These are phyloP conservation scores for Pestalotiopsis sp. DNA, from an alignment of 2,329 filamentous ascomycete species.

Conservation along the genomic window DNA sequence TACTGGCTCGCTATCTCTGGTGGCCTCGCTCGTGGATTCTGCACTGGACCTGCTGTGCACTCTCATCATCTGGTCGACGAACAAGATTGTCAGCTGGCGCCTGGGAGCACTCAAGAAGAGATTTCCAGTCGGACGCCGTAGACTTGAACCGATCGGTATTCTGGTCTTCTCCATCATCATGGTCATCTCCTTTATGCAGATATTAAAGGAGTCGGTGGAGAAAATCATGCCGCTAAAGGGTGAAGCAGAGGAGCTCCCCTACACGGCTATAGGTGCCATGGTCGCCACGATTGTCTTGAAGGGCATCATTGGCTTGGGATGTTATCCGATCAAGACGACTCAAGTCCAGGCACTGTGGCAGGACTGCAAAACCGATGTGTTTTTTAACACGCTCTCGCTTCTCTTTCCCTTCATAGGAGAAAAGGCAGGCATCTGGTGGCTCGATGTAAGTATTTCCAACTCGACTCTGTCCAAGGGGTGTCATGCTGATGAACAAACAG, in stretches of 20 bases:
- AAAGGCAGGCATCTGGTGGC: slow-evolving; percentile 63
- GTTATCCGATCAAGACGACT: slow-evolving; percentile 59
- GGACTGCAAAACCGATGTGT: slow-evolving; percentile 64
- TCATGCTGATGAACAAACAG: slow-evolving; percentile 5
- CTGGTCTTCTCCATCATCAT: slow-evolving; percentile 64
- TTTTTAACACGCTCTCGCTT: slow-evolving; percentile 64
- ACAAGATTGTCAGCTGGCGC: slow-evolving; percentile 58
- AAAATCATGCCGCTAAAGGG: slow-evolving; percentile 52
- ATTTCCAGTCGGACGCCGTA: slow-evolving; percentile 57
- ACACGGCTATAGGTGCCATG: slow-evolving; percentile 57
- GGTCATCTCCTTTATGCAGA: slow-evolving; percentile 62
- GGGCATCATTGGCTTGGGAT: slow-evolving; percentile 60
- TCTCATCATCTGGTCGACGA: slow-evolving; percentile 61
- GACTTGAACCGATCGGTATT: slow-evolving; percentile 62
- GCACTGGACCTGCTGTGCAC: slow-evolving; percentile 62
- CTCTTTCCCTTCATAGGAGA: slow-evolving; percentile 63
- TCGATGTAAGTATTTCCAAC: slow-evolving; percentile 47
- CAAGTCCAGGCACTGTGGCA: slow-evolving; percentile 64
- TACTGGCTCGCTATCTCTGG: slow-evolving; percentile 59
- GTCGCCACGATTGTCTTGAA: slow-evolving; percentile 58
- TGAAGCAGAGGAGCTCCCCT: slow-evolving; percentile 47
- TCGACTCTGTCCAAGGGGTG: no score
- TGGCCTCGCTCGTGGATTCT: slow-evolving; percentile 62
- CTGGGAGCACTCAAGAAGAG: slow-evolving; percentile 47
- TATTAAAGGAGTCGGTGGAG: slow-evolving; percentile 59